These are phyloP conservation scores for Zymoseptoria crescenta DNA, from an alignment of 2,329 filamentous ascomycete species.

Conservation along the genomic window DNA sequence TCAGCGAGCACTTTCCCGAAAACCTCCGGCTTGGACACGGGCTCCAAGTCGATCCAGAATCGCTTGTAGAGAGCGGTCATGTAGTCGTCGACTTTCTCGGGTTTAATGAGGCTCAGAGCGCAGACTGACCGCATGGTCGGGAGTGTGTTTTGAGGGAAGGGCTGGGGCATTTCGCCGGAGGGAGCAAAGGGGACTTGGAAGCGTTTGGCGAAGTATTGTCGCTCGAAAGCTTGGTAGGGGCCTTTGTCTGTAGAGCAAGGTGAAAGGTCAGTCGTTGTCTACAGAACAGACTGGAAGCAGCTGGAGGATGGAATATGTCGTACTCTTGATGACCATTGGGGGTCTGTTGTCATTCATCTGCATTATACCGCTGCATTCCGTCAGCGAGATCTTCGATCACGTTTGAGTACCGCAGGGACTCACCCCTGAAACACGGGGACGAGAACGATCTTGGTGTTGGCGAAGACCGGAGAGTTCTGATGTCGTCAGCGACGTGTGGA, in stretches of 20 bases:
- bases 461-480: background rate
- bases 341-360: constrained; percentile 47
- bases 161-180: constrained; percentile 32
- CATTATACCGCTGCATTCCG: constrained; percentile 41
- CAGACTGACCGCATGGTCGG: constrained; percentile 46
- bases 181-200: constrained; percentile 48
- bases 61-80: constrained; percentile 44
- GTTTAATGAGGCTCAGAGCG: constrained; percentile 37
- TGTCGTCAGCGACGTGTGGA: constrained; percentile 37
- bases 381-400: background rate
- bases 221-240: constrained; percentile 48
- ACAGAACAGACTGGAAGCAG: too few species aligned
- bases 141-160: constrained; percentile 49
- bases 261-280: too few species aligned
- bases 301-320: background rate
- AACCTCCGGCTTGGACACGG: constrained; percentile 38
- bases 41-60: constrained; percentile 45
- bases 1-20: constrained; percentile 37
- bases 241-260: constrained; percentile 40
- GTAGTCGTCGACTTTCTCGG: constrained; percentile 34
- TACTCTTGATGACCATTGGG: constrained; percentile 48
- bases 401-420: too few species aligned
- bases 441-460: constrained; percentile 39
- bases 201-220: constrained; percentile 45
- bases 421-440: constrained; percentile 51